These are phyloP conservation scores for Oryza glumipatula DNA, from an alignment of 176 grass and related monocot genomes.

Conservation along the genomic window DNA sequence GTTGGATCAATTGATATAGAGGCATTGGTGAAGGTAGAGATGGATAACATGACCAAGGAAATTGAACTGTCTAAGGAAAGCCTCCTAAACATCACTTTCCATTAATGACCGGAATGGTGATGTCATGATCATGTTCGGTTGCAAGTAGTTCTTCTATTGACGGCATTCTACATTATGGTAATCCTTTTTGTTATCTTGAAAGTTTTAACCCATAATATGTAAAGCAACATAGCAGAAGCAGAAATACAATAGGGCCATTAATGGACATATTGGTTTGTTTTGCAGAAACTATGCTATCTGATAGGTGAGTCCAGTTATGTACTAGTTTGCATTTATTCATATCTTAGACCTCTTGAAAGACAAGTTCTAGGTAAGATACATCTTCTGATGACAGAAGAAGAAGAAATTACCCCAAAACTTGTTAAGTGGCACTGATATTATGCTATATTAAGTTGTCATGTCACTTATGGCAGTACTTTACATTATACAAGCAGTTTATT, in stretches of 20 bases:
- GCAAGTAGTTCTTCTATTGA: conserved; percentile 29
- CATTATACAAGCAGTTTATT: conserved; percentile 45
- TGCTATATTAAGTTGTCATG: conserved; percentile 43
- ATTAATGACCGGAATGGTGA: conserved; percentile 33
- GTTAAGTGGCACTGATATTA: conserved; percentile 20
- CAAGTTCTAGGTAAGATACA: neutral
- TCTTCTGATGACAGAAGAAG: conserved; percentile 8
- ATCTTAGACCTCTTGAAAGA: conserved; percentile 13
- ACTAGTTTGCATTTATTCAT: conserved; percentile 26
- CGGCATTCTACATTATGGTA: conserved; percentile 14
- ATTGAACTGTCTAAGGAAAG: conserved; percentile 45
- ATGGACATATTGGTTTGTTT: neutral
- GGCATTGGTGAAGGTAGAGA: conserved; percentile 52
- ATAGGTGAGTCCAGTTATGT: neutral
- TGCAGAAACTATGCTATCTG: neutral
- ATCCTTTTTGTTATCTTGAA: conserved; percentile 14
- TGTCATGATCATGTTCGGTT: neutral
- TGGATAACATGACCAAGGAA: conserved; percentile 45
- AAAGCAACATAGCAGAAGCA: conserved; percentile 19
- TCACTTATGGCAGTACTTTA: conserved; percentile 29
- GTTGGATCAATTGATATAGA: conserved; percentile 43
- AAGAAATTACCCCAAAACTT: conserved; percentile 28
- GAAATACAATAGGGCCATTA: neutral
- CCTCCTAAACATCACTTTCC: conserved; percentile 49
- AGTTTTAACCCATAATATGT: conserved; percentile 21